phyloP scores from a whole-genome alignment of 257 asterid genomes.

The Nicotiana tabacum region DNA sequence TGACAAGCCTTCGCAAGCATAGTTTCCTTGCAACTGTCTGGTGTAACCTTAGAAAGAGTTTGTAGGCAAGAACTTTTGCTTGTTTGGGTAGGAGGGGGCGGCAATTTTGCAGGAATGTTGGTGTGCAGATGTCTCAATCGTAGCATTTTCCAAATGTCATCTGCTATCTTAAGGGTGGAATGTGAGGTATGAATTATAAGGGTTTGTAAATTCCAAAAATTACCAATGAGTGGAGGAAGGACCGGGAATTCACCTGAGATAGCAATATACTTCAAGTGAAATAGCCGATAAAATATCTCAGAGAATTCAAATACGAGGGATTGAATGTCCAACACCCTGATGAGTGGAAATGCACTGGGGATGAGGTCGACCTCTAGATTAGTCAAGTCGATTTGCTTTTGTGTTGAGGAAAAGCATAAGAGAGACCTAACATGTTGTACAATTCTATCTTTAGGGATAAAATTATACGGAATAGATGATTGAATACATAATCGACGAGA shows the following conservation, averaged over 20 bases:
- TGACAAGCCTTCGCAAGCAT: not conserved
- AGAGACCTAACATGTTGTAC: constrained; percentile 26
- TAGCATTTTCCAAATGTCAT: constrained; percentile 12
- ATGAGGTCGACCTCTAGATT: constrained; percentile 15
- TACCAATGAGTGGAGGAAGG: not conserved
- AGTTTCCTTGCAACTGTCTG: not conserved
- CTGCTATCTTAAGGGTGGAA: not conserved
- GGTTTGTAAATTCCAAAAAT: constrained; percentile 13
- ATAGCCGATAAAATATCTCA: not conserved
- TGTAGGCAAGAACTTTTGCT: not conserved
- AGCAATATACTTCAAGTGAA: constrained; percentile 20
- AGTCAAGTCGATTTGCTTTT: constrained; percentile 2
- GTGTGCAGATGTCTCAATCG: constrained; percentile 4
- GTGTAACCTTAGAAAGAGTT: constrained; percentile 11
- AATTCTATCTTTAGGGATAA: constrained; percentile 6
- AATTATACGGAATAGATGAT: not conserved
- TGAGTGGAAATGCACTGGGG: constrained; percentile 16
- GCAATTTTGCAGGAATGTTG: not conserved
- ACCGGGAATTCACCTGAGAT: not conserved
- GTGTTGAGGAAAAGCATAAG: constrained; percentile 14
- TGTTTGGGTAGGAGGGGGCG: not conserved
- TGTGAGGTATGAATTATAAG: not conserved
- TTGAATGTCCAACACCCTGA: constrained; percentile 20
- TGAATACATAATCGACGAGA: constrained; percentile 29
- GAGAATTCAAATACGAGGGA: constrained; percentile 21